phyloP scores from a whole-genome alignment of 306 rosid genomes.

The Acacia melanoxylon region DNA sequence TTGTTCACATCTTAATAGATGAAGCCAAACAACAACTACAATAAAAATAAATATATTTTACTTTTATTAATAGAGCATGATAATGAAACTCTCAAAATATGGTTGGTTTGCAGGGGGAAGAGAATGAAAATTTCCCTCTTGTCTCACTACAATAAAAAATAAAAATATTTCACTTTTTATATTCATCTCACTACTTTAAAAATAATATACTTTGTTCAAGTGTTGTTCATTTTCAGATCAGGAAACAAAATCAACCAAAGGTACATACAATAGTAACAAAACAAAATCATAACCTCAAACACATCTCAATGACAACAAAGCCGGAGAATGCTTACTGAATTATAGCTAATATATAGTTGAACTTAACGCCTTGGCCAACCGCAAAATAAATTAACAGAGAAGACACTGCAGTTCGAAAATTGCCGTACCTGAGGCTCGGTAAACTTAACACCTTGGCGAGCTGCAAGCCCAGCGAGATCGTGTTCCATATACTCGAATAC shows the following conservation, averaged over 20 bases:
- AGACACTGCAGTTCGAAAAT: conserved; percentile 27
- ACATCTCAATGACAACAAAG: conserved; percentile 24
- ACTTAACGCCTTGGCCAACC: conserved; percentile 19
- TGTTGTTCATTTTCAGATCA: not conserved
- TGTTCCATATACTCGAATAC: conserved; percentile 98
- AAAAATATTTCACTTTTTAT: too few relatives aligned
- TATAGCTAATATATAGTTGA: conserved; percentile 32
- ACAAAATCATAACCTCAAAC: conserved; percentile 8
- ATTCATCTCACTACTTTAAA: not conserved
- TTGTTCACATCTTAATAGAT: not conserved
- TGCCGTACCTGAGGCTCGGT: conserved; percentile 85
- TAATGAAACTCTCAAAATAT: not conserved
- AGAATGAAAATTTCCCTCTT: too few relatives aligned
- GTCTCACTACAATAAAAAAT: too few relatives aligned
- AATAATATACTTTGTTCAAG: not conserved
- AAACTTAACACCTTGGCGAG: conserved; percentile 79
- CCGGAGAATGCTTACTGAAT: conserved; percentile 11
- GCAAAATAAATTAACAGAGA: conserved; percentile 15
- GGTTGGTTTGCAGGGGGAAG: too few relatives aligned
- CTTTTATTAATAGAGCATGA: not conserved
- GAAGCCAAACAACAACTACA: not conserved
- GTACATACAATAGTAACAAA: not conserved
- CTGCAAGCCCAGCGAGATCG: conserved; percentile 94
- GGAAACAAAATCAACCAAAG: not conserved
- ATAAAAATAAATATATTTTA: not conserved